Base-by-base conservation (phyloP, 148 eudicot species). In the Salicornia ramosissima region DNA sequence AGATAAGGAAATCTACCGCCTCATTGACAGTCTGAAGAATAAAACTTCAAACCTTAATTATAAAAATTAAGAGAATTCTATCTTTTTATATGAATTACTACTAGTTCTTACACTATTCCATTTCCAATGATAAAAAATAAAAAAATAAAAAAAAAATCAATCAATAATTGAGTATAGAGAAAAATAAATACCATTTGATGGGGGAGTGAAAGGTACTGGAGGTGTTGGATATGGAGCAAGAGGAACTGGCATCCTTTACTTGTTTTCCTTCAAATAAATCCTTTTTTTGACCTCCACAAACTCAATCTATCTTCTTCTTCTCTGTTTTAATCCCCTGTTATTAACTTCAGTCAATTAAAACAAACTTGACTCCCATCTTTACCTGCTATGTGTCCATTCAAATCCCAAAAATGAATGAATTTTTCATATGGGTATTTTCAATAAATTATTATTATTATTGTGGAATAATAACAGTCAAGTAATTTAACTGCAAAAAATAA, bases 161-260 rank as follows among this genome's bases (percentile, higher is more conserved):
- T n/a, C n/a, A n/a, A n/a, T n/a, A 61, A 60, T 16, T 15, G 0
- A 3, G 33, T 2, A 19, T 6, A 61, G 40, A 59, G 67, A 71
- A 46, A 46, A 10, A 15, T 22, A 24, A 28, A 24, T 86, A 90
- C 96, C 92, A 81, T 86, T 88, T 54, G 85, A 78, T 46, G 86
- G 91, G 50, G 85, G 86, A 3, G 91, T 81, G 60, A 81, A 82
- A 58, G 93, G 78, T 53, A 75, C 79, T 26, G 92, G 81, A 73
- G 90, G 80, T 29, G 83, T 73, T 61, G 96, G 96, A 85, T 88
- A 88, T 11, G 96, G 92, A 76, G 92, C 96, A 78, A 90, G 87
- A 81, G 96, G 96, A 68, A 88, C 90, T 52, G 96, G 90, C 96
- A 90, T 90, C 59, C 77, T 73, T 63, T 33, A 65, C 47, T 55